Base-by-base conservation (phyloP, 768 basidiomycete species). In the Rhodotorula graminis region DNA sequence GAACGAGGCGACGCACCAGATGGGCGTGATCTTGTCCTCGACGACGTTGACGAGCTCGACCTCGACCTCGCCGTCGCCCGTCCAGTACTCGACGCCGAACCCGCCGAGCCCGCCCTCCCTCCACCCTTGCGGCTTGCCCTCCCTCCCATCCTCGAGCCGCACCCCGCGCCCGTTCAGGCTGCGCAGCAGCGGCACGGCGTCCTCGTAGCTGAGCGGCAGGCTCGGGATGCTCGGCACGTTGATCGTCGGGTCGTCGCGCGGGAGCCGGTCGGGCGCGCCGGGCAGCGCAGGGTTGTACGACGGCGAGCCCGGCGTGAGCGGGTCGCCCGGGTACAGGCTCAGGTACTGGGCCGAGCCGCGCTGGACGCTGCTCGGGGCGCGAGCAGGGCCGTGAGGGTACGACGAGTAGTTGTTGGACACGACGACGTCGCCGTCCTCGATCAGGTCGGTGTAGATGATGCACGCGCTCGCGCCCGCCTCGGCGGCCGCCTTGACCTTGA, bases 151-250 rank as follows among this genome's bases (percentile, higher is more conserved):
- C 16, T 72, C 68, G 3, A 80, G 78, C 31, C 72, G 72, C 18
- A 75, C 69, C 8, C 84, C 85, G 21, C 82, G 80, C 19, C 85
- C 83, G 53, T 82, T 79, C 37, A 87, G 79, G 69, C 86, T 83
- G 58, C 83, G 83, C 16, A 93, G 82, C 15, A 93, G 82, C 27
- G 85, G 84, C 72, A 88, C 81, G 1, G 92, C 93, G 78, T 93
- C 95, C 59, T 84, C 82, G 88, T 91, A 94, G 0, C 90, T 91
- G 74, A 96, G 87, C 1, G 95, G 95, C n/a, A 97, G 81, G 77
- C 91, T 92, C 2, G 91, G 91, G 71, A 93, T 92, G 27, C 78
- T 80, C 4, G 91, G 90, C 50, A 89, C 85, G 75, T 88, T 90
- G 33, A 75, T 15, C 12, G 33, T 40, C 11, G 53, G 15, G 10